A percentile compares a stretch with the other conserved stretches of the same genome.
phyloP scores from a whole-genome alignment of 2,329 filamentous ascomycete species.

The Xylariaceae sp. region DNA sequence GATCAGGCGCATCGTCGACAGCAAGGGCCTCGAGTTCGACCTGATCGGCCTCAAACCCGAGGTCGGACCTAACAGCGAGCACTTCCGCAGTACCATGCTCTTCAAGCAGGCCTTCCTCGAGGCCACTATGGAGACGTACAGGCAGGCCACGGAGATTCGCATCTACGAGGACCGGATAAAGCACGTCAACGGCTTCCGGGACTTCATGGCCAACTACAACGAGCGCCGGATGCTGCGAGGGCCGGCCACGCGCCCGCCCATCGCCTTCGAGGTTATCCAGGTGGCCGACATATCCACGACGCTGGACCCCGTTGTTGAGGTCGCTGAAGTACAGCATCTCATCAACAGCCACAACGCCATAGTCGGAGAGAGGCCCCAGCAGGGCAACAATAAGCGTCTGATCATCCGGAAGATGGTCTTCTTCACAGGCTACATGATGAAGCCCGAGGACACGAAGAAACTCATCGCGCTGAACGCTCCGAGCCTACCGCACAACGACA shows the following conservation, averaged over 20 bases:
- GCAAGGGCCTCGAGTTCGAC: slow-evolving; percentile 78
- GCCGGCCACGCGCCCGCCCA: slow-evolving; percentile 50
- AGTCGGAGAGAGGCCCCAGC: slow-evolving; percentile 31
- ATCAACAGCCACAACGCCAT: slow-evolving; percentile 77
- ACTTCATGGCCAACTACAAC: slow-evolving; percentile 78
- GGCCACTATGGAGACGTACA: slow-evolving; percentile 79
- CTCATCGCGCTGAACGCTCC: slow-evolving; percentile 66
- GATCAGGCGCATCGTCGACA: slow-evolving; percentile 70
- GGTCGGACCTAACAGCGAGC: slow-evolving; percentile 70
- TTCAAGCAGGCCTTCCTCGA: slow-evolving; percentile 87
- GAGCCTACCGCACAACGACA: slow-evolving; percentile 59
- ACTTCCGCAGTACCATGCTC: slow-evolving; percentile 73
- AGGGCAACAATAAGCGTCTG: slow-evolving; percentile 38
- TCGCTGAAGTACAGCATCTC: slow-evolving; percentile 62
- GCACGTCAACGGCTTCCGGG: slow-evolving; percentile 73
- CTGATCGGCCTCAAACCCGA: slow-evolving; percentile 81
- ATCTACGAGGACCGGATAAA: slow-evolving; percentile 61
- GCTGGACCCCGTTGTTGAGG: slow-evolving; percentile 25
- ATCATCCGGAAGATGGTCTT: slow-evolving; percentile 81
- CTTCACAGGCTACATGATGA: slow-evolving; percentile 87
- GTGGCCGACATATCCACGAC: slow-evolving; percentile 67
- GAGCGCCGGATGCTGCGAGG: slow-evolving; percentile 41
- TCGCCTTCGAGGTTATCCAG: slow-evolving; percentile 75
- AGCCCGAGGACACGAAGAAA: slow-evolving; percentile 60
- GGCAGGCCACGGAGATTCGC: slow-evolving; percentile 71